Percentiles rank a stretch among this genome's conserved stretches.
Evolutionary conservation across 257 asterid species (phyloP).

Genomic region (Lycium barbarum): DNA sequence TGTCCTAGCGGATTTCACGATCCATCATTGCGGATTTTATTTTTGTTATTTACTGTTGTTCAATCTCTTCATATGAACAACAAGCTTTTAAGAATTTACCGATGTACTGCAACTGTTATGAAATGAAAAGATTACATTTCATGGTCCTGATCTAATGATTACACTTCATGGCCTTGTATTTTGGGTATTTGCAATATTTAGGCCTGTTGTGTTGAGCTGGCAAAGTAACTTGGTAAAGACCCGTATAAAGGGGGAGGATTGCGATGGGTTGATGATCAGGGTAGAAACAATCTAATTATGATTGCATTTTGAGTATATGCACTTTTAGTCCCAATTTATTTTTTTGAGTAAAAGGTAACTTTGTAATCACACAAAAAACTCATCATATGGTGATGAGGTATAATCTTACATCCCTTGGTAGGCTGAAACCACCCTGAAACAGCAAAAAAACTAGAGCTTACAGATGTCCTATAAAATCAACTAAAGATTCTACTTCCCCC

Average conservation of each 20-base stretch:
- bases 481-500: too few relatives aligned
- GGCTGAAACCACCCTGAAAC: too few relatives aligned
- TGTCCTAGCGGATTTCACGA: not conserved
- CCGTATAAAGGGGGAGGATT: not conserved
- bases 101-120: not conserved
- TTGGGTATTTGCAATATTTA: conserved; percentile 17
- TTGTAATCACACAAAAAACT: too few relatives aligned
- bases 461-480: too few relatives aligned
- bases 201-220: not conserved
- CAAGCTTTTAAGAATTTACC: not conserved
- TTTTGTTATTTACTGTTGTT: not conserved
- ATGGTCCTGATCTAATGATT: not conserved
- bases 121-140: not conserved
- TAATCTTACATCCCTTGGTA: too few relatives aligned
- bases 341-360: not conserved
- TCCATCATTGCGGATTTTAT: not conserved
- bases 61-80: not conserved
- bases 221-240: not conserved
- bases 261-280: not conserved
- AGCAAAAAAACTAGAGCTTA: too few relatives aligned
- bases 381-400: too few relatives aligned
- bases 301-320: not conserved
- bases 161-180: conserved; percentile 16
- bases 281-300: not conserved
- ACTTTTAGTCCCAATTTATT: not conserved